Percentiles rank a stretch among this genome's conserved stretches.
phyloP scores from a whole-genome alignment of 1,284 basidiomycete species.

The Puccinia coronata region DNA sequence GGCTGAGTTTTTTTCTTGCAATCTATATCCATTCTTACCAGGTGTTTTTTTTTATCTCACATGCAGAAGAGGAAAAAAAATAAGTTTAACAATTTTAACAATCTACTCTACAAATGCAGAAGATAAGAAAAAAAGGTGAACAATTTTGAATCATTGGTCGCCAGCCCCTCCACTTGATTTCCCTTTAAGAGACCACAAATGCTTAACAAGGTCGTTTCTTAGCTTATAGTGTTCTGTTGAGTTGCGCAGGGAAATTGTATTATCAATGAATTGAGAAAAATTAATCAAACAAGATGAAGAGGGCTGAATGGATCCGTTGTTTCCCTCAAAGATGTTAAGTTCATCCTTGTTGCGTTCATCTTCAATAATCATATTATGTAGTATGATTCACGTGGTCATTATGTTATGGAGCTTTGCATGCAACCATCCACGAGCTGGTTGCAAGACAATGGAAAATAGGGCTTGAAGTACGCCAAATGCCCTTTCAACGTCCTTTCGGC shows the following conservation, averaged over 20 bases:
- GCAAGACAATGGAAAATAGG: neutral
- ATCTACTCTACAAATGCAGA: neutral
- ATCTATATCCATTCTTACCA: no score
- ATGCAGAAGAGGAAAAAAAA: no score
- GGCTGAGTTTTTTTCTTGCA: no score
- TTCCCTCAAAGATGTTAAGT: neutral
- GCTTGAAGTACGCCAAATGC: no score
- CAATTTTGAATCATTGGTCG: no score
- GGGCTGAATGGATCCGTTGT: neutral
- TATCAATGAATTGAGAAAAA: neutral
- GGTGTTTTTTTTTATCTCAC: no score
- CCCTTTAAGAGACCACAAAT: neutral
- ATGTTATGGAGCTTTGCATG: neutral
- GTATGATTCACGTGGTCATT: slow-evolving; percentile 4
- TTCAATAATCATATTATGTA: slow-evolving; percentile 12
- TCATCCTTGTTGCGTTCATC: neutral
- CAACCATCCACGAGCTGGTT: neutral
- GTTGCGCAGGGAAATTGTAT: neutral
- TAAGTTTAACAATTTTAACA: no score
- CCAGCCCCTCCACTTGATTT: no score
- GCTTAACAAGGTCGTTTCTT: no score
- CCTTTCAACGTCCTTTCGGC: no score
- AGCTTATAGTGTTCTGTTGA: neutral
- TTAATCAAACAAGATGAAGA: neutral
- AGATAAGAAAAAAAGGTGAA: neutral